These are phyloP conservation scores for Coniochaeta hoffmannii DNA, from an alignment of 2,329 filamentous ascomycete genomes.

Conservation along the genomic window DNA sequence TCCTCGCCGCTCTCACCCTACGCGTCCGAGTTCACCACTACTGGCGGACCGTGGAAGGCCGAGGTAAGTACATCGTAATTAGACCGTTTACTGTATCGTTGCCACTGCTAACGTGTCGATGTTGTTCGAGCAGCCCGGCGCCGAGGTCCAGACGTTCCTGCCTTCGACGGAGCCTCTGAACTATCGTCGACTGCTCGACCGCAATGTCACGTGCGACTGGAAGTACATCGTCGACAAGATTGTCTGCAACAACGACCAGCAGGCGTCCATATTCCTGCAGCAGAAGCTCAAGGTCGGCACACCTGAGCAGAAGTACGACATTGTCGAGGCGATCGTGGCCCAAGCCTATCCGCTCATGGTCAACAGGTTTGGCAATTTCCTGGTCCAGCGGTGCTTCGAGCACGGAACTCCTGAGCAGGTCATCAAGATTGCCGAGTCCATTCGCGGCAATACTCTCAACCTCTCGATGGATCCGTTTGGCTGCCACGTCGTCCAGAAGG, in stretches of 20 bases:
- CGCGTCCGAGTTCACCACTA: constrained; percentile 65
- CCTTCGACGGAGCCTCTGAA: constrained; percentile 88
- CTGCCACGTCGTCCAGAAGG: constrained; percentile 97
- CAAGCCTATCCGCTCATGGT: constrained; percentile 96
- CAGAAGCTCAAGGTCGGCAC: constrained; percentile 98
- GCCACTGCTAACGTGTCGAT: neutral
- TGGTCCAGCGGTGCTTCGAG: constrained; percentile 97
- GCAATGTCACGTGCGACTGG: constrained; percentile 97
- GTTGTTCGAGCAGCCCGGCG: constrained; percentile 19
- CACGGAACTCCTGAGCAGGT: constrained; percentile 94
- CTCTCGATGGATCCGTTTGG: constrained; percentile 98
- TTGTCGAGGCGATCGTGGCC: constrained; percentile 90
- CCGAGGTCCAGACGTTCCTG: constrained; percentile 69
- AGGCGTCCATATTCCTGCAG: constrained; percentile 96
- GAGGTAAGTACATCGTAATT: constrained; percentile 31
- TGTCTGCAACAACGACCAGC: constrained; percentile 97
- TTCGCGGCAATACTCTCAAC: constrained; percentile 86
- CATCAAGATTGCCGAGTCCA: constrained; percentile 87
- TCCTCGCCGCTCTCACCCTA: constrained; percentile 65
- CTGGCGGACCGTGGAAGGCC: constrained; percentile 43
- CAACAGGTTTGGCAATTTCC: constrained; percentile 97
- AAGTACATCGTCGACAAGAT: constrained; percentile 99
- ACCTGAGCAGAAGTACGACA: constrained; percentile 91
- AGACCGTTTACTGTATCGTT: neutral
- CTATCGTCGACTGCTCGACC: constrained; percentile 89